phyloP scores from a whole-genome alignment of 2,329 filamentous ascomycete genomes.

The Colletotrichum abscissum region DNA sequence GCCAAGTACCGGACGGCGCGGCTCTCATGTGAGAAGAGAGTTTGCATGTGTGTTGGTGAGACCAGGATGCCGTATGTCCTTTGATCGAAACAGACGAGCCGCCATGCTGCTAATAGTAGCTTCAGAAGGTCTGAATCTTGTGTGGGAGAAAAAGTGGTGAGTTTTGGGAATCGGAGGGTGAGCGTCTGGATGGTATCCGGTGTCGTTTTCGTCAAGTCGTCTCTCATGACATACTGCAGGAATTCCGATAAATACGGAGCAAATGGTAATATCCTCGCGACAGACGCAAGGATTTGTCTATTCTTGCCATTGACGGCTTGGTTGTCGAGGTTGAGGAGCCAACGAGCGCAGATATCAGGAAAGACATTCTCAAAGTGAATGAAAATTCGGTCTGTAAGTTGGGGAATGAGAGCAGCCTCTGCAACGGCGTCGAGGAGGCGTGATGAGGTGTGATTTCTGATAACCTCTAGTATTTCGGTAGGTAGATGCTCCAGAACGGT shows the following conservation, averaged over 20 bases:
- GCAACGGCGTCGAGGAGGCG: slow-evolving; percentile 79
- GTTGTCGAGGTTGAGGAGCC: slow-evolving; percentile 66
- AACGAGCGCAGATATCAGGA: slow-evolving; percentile 85
- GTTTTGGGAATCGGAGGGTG: slow-evolving; percentile 27
- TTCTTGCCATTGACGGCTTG: slow-evolving; percentile 43
- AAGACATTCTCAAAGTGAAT: slow-evolving; percentile 79
- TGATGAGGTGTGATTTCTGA: slow-evolving; percentile 71
- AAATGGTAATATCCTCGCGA: slow-evolving; percentile 84
- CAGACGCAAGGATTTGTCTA: slow-evolving; percentile 71
- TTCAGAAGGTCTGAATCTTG: slow-evolving; percentile 41
- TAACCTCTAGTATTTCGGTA: slow-evolving; percentile 74
- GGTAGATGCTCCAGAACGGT: slow-evolving; percentile 71
- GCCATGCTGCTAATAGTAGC: slow-evolving; percentile 77
- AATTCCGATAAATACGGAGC: slow-evolving; percentile 83
- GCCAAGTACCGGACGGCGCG: slow-evolving; percentile 81
- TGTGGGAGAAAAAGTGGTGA: slow-evolving; percentile 15
- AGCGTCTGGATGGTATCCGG: slow-evolving; percentile 21
- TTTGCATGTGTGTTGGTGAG: slow-evolving; percentile 74
- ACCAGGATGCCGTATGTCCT: slow-evolving; percentile 74
- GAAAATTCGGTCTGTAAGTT: slow-evolving; percentile 79
- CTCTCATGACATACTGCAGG: slow-evolving; percentile 61
- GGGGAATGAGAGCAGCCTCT: slow-evolving; percentile 74
- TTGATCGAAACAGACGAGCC: slow-evolving; percentile 82
- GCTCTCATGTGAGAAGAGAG: slow-evolving; percentile 71
- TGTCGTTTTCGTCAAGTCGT: slow-evolving; percentile 30